Conservation (phyloP, 2,329 filamentous ascomycete species). For the Helotiales sp. region DNA sequence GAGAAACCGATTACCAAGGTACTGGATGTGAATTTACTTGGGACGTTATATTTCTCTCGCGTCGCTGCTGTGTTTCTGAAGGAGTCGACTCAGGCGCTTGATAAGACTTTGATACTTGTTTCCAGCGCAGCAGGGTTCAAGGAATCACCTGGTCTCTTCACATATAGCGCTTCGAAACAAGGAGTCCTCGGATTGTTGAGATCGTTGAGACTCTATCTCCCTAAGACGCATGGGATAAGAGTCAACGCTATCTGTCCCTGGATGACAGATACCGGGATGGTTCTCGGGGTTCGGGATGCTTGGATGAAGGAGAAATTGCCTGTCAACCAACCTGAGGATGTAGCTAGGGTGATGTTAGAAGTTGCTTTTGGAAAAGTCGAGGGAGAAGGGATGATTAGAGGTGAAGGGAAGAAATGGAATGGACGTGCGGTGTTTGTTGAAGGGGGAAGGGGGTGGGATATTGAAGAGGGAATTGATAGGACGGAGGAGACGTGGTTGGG, state of each 20-base stretch:
- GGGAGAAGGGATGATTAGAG: slow-evolving; percentile 30
- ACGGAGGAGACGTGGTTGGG: slow-evolving; percentile 18
- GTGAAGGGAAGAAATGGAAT: slow-evolving; percentile 28
- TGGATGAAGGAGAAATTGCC: slow-evolving; percentile 30
- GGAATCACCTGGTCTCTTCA: slow-evolving; percentile 28
- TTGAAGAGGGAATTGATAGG: slow-evolving; percentile 18
- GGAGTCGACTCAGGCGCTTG: neutral
- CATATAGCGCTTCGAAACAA: slow-evolving; percentile 42
- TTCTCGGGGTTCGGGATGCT: slow-evolving; percentile 41
- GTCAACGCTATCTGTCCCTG: slow-evolving; percentile 56
- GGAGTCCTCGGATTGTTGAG: slow-evolving; percentile 51
- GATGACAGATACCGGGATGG: slow-evolving; percentile 49
- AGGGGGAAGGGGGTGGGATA: slow-evolving; percentile 17
- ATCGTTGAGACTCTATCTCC: slow-evolving; percentile 43
- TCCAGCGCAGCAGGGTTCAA: slow-evolving; percentile 49
- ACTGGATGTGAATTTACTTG: slow-evolving; percentile 20
- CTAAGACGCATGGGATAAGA: slow-evolving; percentile 43
- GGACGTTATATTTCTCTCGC: slow-evolving; percentile 19
- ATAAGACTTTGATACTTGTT: slow-evolving; percentile 33
- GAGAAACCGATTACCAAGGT: slow-evolving; percentile 45
- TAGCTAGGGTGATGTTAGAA: slow-evolving; percentile 47
- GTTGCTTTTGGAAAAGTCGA: slow-evolving; percentile 45
- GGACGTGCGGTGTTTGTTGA: slow-evolving; percentile 52
- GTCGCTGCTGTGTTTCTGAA: slow-evolving; percentile 19
- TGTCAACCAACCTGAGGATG: slow-evolving; percentile 42